A percentile compares a stretch with the other conserved stretches of the same genome.
These are phyloP conservation scores for Gonapodya sp. DNA, from an alignment of 192 early-diverging fungal species.

Conservation along the genomic window DNA sequence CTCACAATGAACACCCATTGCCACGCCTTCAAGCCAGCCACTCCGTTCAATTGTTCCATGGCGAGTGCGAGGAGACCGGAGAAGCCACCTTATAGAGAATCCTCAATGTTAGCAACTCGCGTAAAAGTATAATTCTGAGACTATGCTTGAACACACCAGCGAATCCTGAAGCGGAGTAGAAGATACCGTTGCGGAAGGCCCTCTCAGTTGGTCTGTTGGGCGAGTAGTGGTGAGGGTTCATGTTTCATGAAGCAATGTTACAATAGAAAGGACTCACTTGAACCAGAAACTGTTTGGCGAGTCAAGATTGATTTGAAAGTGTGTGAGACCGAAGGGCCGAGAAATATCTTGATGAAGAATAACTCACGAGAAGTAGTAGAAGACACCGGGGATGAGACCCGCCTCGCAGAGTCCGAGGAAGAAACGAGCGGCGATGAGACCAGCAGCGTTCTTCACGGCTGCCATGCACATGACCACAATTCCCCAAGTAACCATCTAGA, in stretches of 20 bases:
- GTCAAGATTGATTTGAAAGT: neutral
- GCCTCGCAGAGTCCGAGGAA: constrained; percentile 49
- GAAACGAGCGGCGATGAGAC: constrained; percentile 44
- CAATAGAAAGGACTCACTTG: too few species aligned
- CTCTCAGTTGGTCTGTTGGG: constrained; percentile 9
- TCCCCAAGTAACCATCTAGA: constrained; percentile 34
- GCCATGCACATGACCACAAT: constrained; percentile 42
- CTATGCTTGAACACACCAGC: neutral
- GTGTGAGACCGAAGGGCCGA: too few species aligned
- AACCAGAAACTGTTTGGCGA: constrained; percentile 2
- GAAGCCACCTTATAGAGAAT: neutral
- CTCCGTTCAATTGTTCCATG: constrained; percentile 6
- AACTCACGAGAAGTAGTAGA: constrained; percentile 30
- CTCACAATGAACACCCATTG: constrained; percentile 19
- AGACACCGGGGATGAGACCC: constrained; percentile 47
- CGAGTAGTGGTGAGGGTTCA: too few species aligned
- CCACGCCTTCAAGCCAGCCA: neutral
- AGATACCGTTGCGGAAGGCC: constrained; percentile 19
- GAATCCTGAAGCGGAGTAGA: neutral
- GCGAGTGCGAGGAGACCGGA: neutral
- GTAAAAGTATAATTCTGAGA: neutral
- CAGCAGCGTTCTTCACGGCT: constrained; percentile 24
- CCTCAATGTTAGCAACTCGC: neutral
- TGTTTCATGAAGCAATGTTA: too few species aligned
- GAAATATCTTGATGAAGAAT: neutral